Conservation (phyloP, 768 basidiomycete species). For the Lactarius sp. region DNA sequence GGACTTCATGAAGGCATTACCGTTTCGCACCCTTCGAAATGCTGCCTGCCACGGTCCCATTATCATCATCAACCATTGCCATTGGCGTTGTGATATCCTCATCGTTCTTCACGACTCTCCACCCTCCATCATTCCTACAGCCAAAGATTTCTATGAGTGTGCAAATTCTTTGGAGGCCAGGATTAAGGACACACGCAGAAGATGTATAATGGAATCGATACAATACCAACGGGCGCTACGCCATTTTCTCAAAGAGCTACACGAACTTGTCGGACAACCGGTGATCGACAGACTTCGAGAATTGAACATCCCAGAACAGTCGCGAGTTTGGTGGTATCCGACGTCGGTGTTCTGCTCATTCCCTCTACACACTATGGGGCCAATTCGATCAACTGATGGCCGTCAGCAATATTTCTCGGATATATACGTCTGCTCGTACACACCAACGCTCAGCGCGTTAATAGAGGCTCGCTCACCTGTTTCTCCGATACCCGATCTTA, state of each 20-base stretch:
- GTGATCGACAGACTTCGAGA: not conserved
- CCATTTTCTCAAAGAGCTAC: not conserved
- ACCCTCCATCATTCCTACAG: not conserved
- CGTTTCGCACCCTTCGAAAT: not conserved
- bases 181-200: not conserved
- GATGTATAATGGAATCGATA: no score
- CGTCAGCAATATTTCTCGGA: slow-evolving; percentile 8
- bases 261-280: slow-evolving; percentile 6
- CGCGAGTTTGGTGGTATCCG: no score
- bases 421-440: slow-evolving; percentile 6
- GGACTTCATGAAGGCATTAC: not conserved
- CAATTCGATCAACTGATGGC: not conserved
- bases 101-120: not conserved
- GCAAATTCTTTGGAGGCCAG: not conserved
- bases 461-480: not conserved
- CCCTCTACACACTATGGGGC: slow-evolving; percentile 20
- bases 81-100: not conserved
- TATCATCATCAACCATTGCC: not conserved
- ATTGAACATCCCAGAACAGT: no score
- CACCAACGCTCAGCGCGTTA: not conserved
- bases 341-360: not conserved
- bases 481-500: not conserved
- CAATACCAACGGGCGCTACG: no score
- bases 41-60: slow-evolving; percentile 1
- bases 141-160: not conserved